Evolutionary conservation across 768 basidiomycete genomes (phyloP).

Genomic region (Epithele typhae): DNA sequence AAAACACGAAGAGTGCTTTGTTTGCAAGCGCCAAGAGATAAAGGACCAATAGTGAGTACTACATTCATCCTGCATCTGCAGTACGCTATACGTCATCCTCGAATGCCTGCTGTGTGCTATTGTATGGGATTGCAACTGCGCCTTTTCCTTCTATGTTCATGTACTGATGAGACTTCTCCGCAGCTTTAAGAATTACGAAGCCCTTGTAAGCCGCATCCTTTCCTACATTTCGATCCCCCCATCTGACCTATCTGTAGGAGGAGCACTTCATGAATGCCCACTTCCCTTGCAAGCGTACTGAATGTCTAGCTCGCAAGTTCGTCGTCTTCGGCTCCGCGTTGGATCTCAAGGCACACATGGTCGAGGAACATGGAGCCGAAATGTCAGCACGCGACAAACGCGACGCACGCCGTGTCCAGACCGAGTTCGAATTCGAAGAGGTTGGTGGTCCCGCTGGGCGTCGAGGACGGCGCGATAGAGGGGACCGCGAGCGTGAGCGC

Average conservation of each 20-base stretch:
- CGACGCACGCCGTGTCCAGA: constrained; percentile 64
- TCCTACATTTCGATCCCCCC: too few species aligned
- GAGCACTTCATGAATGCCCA: constrained; percentile 73
- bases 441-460: constrained; percentile 33
- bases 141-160: too few species aligned
- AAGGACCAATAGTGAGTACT: constrained; percentile 79
- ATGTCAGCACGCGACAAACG: constrained; percentile 68
- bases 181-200: constrained; percentile 79
- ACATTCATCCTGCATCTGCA: too few species aligned
- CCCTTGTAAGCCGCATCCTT: constrained; percentile 43
- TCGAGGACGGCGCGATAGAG: constrained; percentile 41
- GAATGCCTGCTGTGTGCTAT: too few species aligned
- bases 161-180: too few species aligned
- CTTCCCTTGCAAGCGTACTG: constrained; percentile 66
- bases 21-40: constrained; percentile 82
- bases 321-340: constrained; percentile 87
- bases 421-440: constrained; percentile 65
- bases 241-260: constrained; percentile 41
- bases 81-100: too few species aligned
- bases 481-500: constrained; percentile 49
- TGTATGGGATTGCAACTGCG: too few species aligned
- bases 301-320: constrained; percentile 85
- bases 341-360: constrained; percentile 89
- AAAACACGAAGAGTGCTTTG: constrained; percentile 92
- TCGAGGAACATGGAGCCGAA: constrained; percentile 74